These are phyloP conservation scores for Apiotrichum porosum DNA, from an alignment of 1,284 basidiomycete genomes.

Conservation along the genomic window DNA sequence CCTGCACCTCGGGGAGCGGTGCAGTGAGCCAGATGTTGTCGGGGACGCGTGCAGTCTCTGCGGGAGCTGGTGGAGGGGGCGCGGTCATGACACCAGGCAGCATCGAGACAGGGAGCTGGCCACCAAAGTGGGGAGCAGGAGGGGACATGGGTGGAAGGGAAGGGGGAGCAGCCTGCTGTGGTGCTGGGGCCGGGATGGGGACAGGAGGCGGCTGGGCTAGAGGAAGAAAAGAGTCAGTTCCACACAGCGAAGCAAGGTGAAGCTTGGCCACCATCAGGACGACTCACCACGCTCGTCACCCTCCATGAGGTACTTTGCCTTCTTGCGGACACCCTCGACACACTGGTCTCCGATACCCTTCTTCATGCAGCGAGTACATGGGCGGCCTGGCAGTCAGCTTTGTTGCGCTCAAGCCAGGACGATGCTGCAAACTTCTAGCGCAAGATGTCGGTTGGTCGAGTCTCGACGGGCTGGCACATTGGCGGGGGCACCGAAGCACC, in stretches of 20 bases:
- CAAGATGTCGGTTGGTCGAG: too few species aligned
- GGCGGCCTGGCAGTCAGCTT: conserved; percentile 63
- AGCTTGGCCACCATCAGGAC: neutral
- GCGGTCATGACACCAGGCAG: conserved; percentile 10
- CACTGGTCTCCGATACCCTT: conserved; percentile 85
- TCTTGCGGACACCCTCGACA: conserved; percentile 91
- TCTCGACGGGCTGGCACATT: too few species aligned
- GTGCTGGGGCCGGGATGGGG: too few species aligned
- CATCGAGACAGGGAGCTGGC: conserved; percentile 16
- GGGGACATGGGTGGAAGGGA: conserved; percentile 8
- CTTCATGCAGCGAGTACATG: conserved; percentile 90
- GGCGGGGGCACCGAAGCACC: neutral
- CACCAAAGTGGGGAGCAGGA: conserved; percentile 5
- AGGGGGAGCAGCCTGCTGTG: conserved; percentile 1
- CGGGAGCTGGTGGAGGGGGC: neutral
- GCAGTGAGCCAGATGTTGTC: conserved; percentile 26
- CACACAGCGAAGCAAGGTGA: neutral
- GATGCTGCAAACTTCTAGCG: too few species aligned
- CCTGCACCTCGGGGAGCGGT: conserved; percentile 16
- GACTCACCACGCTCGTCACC: conserved; percentile 79
- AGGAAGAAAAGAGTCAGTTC: neutral
- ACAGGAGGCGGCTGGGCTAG: too few species aligned
- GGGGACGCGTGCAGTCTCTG: conserved; percentile 14
- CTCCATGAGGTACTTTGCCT: conserved; percentile 93
- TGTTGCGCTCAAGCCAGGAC: too few species aligned